Percentiles rank a stretch among this genome's conserved stretches.
These are phyloP conservation scores for Camellia granthamiana DNA, from an alignment of 148 eudicot species.

Conservation along the genomic window DNA sequence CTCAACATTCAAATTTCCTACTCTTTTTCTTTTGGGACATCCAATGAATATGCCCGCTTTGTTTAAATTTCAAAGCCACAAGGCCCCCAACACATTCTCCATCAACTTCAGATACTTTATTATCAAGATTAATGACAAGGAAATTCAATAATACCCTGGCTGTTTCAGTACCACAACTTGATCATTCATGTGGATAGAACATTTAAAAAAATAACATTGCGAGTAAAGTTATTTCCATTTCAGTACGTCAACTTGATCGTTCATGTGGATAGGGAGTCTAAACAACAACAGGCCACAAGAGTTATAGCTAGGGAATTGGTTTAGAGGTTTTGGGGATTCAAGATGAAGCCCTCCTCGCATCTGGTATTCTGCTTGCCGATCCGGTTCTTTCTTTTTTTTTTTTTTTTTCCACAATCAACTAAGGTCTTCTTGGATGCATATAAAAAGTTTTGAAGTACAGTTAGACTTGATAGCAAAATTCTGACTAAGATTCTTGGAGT, in stretches of 20 bases:
- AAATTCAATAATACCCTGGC: not conserved
- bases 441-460: not conserved
- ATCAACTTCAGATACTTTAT: not conserved
- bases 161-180: not conserved
- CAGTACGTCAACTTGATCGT: too few relatives aligned
- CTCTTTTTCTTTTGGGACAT: not conserved
- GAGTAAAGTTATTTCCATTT: too few relatives aligned
- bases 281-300: not conserved
- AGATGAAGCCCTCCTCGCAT: not conserved
- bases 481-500: not conserved
- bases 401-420: too few relatives aligned
- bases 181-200: not conserved
- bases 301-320: not conserved
- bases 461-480: not conserved
- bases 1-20: not conserved
- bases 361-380: not conserved
- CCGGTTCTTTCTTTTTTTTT: not conserved
- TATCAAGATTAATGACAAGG: not conserved
- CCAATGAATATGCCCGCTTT: not conserved
- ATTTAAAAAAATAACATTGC: too few relatives aligned
- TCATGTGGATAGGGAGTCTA: not conserved
- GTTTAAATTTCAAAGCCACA: not conserved
- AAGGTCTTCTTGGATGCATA: not conserved
- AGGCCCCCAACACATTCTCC: not conserved
- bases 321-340: not conserved